Evolutionary conservation across 805 yeast genomes (phyloP).

Genomic region (Saccharomycopsis fibuligera): DNA sequence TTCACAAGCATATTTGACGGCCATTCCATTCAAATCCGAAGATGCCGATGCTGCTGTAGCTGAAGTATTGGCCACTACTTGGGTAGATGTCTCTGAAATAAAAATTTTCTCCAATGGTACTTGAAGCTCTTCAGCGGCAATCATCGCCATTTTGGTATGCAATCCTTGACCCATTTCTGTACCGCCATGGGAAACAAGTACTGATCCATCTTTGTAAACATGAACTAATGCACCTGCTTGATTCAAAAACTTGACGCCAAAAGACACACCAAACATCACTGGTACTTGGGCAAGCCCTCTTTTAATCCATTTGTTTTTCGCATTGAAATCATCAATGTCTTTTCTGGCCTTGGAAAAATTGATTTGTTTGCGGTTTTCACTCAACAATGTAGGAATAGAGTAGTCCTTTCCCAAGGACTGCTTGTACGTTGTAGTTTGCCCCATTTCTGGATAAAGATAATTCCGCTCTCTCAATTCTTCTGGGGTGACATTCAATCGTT

Average conservation of each 20-base stretch:
- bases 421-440: slow-evolving; percentile 34
- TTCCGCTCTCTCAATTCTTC: slow-evolving; percentile 34
- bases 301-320: slow-evolving; percentile 37
- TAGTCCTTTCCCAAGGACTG: slow-evolving; percentile 37
- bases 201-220: slow-evolving; percentile 42
- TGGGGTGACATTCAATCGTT: slow-evolving; percentile 34
- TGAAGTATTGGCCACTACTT: slow-evolving; percentile 41
- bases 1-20: slow-evolving; percentile 41
- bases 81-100: slow-evolving; percentile 41
- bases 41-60: slow-evolving; percentile 47
- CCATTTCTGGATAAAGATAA: slow-evolving; percentile 29
- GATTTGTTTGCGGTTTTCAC: slow-evolving; percentile 31
- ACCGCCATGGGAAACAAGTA: slow-evolving; percentile 41
- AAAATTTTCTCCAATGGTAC: slow-evolving; percentile 37
- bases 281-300: slow-evolving; percentile 43
- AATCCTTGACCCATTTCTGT: slow-evolving; percentile 47
- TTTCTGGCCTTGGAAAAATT: slow-evolving; percentile 30
- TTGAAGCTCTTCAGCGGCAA: slow-evolving; percentile 37
- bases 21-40: slow-evolving; percentile 44
- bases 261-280: slow-evolving; percentile 41
- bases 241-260: slow-evolving; percentile 39
- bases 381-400: slow-evolving; percentile 32
- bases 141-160: slow-evolving; percentile 43
- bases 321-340: slow-evolving; percentile 37
- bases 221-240: slow-evolving; percentile 45